Base-by-base conservation (phyloP, 352 stramenopile genomes). In the Globisporangium middletonii region DNA sequence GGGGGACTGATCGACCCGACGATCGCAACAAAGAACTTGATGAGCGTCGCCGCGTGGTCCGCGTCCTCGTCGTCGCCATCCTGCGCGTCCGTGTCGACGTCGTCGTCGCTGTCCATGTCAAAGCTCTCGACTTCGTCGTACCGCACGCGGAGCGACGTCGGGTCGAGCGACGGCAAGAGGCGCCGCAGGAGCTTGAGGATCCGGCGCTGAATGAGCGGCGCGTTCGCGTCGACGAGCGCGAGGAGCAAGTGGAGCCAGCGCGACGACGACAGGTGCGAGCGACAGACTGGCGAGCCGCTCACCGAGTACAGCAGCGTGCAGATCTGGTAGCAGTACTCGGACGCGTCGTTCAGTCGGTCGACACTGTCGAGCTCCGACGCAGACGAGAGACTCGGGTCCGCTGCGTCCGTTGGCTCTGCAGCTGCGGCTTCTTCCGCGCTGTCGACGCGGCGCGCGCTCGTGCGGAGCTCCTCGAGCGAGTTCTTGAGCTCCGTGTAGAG, bases 301-400 rank as follows among this genome's bases (percentile, higher is more conserved):
- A 96, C 87, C 15, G 85, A 94, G 58, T 92, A 94, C 16, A 96
- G 53, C 4, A 96, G 62, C 13, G 82, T 82, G 63, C 86, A 94
- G 49, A 96, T 94, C 57, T 96, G 87, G 59, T 93, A 95, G 65
- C 85, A 94, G 67, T 96, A 96, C 54, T 96, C 84, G 43, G 85
- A 73, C 28, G 83, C 76, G 54, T 93, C 85, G 38, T 67, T 65
- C 15, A 79, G 47, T 12, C 68, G 60, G 41, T 65, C 64, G 38
- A 63, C 49, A 43, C 66, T 66, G 13, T 73, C 75, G 9, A 52
- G 46, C 44, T 88, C 77, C 13, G 67, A 62, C 23, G 50, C 15
- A 13, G 51, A 62, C 47, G 65, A 55, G 4, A 55, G 71, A 50
- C 73, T 80, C 7, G 73, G 69, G 52, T 86, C 76, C 13, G 43